Evolutionary conservation across 495 filamentous ascomycete genomes (phyloP).

Genomic region (Diplogelasinospora grovesii): DNA sequence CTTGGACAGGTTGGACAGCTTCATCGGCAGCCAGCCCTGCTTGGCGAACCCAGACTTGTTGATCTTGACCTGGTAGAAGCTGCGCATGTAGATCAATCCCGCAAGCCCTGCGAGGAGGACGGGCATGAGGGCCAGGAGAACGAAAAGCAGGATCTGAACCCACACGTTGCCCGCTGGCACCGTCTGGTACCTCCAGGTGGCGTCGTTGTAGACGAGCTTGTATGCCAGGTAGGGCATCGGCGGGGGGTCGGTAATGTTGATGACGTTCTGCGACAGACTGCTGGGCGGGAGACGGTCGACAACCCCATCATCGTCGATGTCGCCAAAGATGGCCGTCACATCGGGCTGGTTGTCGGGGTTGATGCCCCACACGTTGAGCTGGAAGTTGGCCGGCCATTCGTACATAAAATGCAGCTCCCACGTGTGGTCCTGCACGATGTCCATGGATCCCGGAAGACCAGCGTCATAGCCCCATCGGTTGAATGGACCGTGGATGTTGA

Average conservation of each 20-base stretch:
- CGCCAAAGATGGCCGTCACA: conserved; percentile 30
- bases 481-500: conserved; percentile 55
- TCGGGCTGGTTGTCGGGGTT: conserved; percentile 60
- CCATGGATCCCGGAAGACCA: conserved; percentile 51
- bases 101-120: conserved; percentile 41
- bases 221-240: conserved; percentile 51
- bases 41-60: conserved; percentile 56
- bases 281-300: conserved; percentile 60
- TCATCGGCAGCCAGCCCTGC: conserved; percentile 24
- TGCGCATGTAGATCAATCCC: conserved; percentile 55
- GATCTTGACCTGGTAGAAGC: conserved; percentile 67
- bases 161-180: conserved; percentile 48
- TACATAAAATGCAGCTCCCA: conserved; percentile 59
- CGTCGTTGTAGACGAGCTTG: conserved; percentile 52
- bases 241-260: conserved; percentile 56
- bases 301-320: conserved; percentile 40
- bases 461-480: conserved; percentile 65
- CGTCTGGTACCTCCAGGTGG: conserved; percentile 43
- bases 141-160: conserved; percentile 52
- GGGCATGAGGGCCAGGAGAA: conserved; percentile 53
- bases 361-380: conserved; percentile 65
- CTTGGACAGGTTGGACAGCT: conserved; percentile 17
- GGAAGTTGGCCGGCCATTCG: conserved; percentile 58
- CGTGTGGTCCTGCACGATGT: conserved; percentile 44
- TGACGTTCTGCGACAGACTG: conserved; percentile 45